Conservation (phyloP, 371 early-diverging fungal genomes). For the Parasitella parasitica region DNA sequence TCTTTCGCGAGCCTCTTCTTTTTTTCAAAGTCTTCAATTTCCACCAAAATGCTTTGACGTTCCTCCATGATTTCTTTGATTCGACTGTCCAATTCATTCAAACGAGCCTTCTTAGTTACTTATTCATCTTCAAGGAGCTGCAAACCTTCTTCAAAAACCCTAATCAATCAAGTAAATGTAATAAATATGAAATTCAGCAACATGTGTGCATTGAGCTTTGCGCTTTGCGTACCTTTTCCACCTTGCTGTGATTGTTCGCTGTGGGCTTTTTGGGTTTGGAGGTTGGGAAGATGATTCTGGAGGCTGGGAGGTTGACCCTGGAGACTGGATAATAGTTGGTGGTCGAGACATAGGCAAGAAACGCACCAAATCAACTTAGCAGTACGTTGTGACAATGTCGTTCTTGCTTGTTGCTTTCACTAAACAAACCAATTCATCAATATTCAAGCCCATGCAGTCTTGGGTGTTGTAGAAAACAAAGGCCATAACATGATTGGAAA, state of each 20-base stretch:
- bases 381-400: no score
- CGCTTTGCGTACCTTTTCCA: constrained; percentile 17
- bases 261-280: constrained; percentile 3
- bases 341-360: constrained; percentile 8
- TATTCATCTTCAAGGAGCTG: constrained; percentile 17
- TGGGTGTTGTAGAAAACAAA: no score
- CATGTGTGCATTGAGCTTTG: constrained; percentile 10
- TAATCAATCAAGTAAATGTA: constrained; percentile 18
- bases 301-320: background rate
- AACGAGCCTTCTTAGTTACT: constrained; percentile 14
- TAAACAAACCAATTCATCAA: no score
- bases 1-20: constrained; percentile 17
- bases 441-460: no score
- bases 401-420: no score
- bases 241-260: constrained; percentile 14
- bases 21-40: constrained; percentile 15
- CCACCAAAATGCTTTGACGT: constrained; percentile 12
- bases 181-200: constrained; percentile 1
- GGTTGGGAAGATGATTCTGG: constrained; percentile 5
- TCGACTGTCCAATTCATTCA: constrained; percentile 17
- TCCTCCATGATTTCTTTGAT: constrained; percentile 15
- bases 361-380: background rate
- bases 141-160: constrained; percentile 16
- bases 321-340: constrained; percentile 2
- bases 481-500: no score